Evolutionary conservation across 495 filamentous ascomycete species (phyloP), one percentile per base, ranked within the genome.

Genomic region (Podospora pseudopauciseta): DNA sequence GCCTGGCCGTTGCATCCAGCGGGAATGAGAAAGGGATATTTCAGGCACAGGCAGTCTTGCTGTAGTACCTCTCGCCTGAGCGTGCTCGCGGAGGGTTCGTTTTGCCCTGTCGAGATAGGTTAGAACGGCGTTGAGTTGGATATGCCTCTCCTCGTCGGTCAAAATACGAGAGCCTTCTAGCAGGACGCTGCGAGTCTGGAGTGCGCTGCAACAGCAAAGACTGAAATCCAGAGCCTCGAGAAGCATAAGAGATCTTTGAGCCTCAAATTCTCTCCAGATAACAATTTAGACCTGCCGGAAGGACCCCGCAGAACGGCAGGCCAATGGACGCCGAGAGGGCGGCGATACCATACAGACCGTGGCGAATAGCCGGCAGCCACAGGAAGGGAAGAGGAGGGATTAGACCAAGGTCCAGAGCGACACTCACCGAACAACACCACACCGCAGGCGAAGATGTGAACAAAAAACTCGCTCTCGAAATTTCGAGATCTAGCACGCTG

Each of bases 271-370:
- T 11, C 34, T 6, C 34, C 34, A 5, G 34, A 39, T 39, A 16
- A 11, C 9, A 49, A 13, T 49, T 6, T 16, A 49, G 55, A 32
- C 61, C 26, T 0, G 27, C 61, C 0, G 32, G 61, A 63, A 49
- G 32, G 20, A 63, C 61, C 61, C 61, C 61, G 61, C 61, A 63
- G 61, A 32, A 0, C 49, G 32, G 34, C 61, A 63, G 61, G 18
- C 61, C 61, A 0, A 63, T 63, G 61, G 61, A 58, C 18, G 0
- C 23, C 23, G 5, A 27, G 6, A 6, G 32, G 9, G 13, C 1
- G 3, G 39, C 0, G 39, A 49, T 49, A 49, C 13, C 39, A 9
- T 61, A 32, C 59, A 30, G 27, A 15, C 59, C 5, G 59, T 61
- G 59, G 59, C 59, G 59, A 61, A 18, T 7, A 13, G 16, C 5